Percentiles rank a stretch among this genome's conserved stretches.
Conservation (phyloP, 176 grass and related monocot species). For the Alloteropsis semialata region DNA sequence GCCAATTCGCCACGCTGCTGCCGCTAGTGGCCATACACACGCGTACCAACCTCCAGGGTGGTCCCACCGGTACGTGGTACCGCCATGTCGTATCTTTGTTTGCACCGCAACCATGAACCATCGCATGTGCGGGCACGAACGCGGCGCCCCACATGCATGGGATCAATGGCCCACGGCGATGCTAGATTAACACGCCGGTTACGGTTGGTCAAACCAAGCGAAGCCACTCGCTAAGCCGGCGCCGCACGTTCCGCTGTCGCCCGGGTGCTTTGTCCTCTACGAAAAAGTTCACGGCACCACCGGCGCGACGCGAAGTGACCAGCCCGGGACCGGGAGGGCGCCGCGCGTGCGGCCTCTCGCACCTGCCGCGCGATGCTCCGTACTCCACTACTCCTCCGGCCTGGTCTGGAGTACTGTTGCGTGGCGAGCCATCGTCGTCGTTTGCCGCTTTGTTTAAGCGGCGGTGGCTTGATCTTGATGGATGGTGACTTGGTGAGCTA, state of each 20-base stretch:
- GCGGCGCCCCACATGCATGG: neutral
- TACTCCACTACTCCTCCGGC: neutral
- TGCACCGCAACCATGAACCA: neutral
- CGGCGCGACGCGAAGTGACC: too few species aligned
- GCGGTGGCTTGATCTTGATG: too few species aligned
- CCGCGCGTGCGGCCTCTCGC: neutral
- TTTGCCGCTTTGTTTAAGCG: neutral
- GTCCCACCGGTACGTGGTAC: neutral
- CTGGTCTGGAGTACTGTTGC: neutral
- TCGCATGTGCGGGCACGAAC: constrained; percentile 11
- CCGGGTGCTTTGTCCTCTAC: constrained; percentile 8
- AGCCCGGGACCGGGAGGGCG: neutral
- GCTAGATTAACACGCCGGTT: neutral
- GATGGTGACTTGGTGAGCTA: neutral
- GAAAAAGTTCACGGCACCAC: neutral
- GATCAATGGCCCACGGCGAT: neutral
- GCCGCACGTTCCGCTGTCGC: constrained; percentile 19
- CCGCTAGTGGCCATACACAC: neutral
- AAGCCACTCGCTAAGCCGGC: neutral
- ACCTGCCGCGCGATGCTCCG: neutral
- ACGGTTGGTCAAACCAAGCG: neutral
- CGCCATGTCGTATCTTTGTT: neutral
- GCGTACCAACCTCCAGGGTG: neutral
- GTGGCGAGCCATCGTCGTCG: neutral
- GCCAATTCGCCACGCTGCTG: neutral